phyloP scores from a whole-genome alignment of 2,329 filamentous ascomycete species.

The Colletotrichum higginsianum region DNA sequence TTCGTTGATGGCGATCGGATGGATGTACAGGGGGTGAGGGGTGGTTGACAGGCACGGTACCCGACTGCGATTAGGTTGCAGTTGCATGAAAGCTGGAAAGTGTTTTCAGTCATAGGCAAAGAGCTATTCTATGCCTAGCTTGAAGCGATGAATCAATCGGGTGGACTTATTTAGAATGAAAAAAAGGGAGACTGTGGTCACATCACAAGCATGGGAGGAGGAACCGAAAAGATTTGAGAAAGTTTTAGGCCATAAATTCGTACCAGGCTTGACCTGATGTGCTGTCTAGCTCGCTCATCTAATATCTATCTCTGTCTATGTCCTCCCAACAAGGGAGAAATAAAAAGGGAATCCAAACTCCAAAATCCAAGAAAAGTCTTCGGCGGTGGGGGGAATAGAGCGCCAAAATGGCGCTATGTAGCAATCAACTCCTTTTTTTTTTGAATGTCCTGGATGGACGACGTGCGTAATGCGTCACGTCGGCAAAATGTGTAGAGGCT shows the following conservation, averaged over 20 bases:
- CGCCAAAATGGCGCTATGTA: constrained; percentile 15
- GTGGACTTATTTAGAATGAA: too few relatives aligned
- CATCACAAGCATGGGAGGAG: too few relatives aligned
- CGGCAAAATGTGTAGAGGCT: constrained; percentile 30
- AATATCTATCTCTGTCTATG: constrained; percentile 16
- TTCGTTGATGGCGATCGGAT: neutral
- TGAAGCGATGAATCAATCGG: too few relatives aligned
- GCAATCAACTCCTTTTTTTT: constrained; percentile 36
- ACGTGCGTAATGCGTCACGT: constrained; percentile 29
- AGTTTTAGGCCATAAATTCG: constrained; percentile 33
- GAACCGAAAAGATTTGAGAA: too few relatives aligned
- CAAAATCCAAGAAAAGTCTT: constrained; percentile 17
- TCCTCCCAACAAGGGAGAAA: neutral
- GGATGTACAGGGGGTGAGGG: neutral
- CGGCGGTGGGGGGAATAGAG: constrained; percentile 30
- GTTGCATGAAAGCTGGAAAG: neutral
- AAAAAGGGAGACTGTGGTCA: too few relatives aligned
- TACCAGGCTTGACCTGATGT: constrained; percentile 32
- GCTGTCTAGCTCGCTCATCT: constrained; percentile 31
- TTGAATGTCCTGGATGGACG: constrained; percentile 41
- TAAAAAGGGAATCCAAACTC: constrained; percentile 25
- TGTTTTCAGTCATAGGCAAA: too few relatives aligned
- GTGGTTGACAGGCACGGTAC: neutral
- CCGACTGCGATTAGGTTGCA: neutral
- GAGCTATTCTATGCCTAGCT: too few relatives aligned